Evolutionary conservation across 805 yeast genomes (phyloP).

Genomic region (Brettanomyces custersianus): DNA sequence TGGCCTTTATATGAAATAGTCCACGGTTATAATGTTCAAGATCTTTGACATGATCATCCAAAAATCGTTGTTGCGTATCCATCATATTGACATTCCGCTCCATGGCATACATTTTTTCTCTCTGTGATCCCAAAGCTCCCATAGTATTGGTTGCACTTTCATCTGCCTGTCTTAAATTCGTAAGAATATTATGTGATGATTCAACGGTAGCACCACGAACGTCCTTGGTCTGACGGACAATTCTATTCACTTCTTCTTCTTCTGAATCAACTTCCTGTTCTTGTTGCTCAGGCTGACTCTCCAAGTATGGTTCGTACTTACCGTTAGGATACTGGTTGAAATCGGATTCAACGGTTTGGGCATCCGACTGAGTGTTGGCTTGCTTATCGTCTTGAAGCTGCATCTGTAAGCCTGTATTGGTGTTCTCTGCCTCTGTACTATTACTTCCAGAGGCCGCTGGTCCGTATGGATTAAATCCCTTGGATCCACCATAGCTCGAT

Average conservation of each 20-base stretch:
- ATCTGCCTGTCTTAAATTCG: constrained; percentile 64
- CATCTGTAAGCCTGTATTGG: not conserved
- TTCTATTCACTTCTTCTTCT: constrained; percentile 76
- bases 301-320: not conserved
- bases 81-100: constrained; percentile 73
- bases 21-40: constrained; percentile 72
- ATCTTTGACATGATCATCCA: constrained; percentile 75
- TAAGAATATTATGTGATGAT: constrained; percentile 75
- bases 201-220: constrained; percentile 67
- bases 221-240: constrained; percentile 67
- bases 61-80: constrained; percentile 71
- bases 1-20: constrained; percentile 69
- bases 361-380: constrained; percentile 13
- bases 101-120: constrained; percentile 72
- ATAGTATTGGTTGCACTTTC: constrained; percentile 71
- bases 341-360: constrained; percentile 5
- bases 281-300: constrained; percentile 17
- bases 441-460: not conserved
- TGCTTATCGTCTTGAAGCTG: constrained; percentile 16
- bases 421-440: constrained; percentile 3
- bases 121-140: constrained; percentile 91
- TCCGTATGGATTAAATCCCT: too few relatives aligned
- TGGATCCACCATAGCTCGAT: too few relatives aligned
- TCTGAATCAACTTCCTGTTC: constrained; percentile 69
- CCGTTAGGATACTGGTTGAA: constrained; percentile 4